Base-by-base conservation (phyloP, 768 basidiomycete genomes). In the Strobilomyces echinocephalus region DNA sequence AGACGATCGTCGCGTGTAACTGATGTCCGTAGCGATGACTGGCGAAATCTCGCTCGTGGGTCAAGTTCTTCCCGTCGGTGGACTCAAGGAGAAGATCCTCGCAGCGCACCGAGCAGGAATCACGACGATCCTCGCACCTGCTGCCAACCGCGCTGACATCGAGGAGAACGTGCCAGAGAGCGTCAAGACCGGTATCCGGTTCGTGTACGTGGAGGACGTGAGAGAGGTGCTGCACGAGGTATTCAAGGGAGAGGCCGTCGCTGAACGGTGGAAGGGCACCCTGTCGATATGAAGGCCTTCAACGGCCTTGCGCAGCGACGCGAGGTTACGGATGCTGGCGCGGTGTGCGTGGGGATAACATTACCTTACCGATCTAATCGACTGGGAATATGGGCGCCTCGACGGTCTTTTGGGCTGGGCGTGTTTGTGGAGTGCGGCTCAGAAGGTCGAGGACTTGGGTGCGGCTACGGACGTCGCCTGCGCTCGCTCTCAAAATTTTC, bases 61-160 rank as follows among this genome's bases (percentile, higher is more conserved):
- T 0, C 93, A 97, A 70, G 95, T 99, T 9, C 79, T 97, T 1
- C 92, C 95, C 3, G 95, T 99, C 10, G 95, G 95, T 8, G 95
- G 95, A 0, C 72, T 98, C 58, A 97, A 97, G 74, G 91, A 92
- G 74, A 95, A 97, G 77, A 93, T 95, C 57, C 80, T 97, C 2
- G 95, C 95, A 1, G 95, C 97, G 0, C 97, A 99, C 66, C 85
- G 97, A 16, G 93, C 97, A 1, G 94, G 93, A 4, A 97, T 98
- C 76, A 94, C 88, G 73, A 95, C 87, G 0, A 88, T 93, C 61
- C 69, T 95, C 8, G 88, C 88, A 0, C 92, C 93, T 0, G 85
- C 80, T 26, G 95, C 89, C 3, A 95, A 95, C 69, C 84, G 86
- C 24, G 85, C 91, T 0, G 95, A 98, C 64, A 95, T 99, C 31